Conservation (phyloP, 2,329 filamentous ascomycete species). For the Mollisiaceae sp. region DNA sequence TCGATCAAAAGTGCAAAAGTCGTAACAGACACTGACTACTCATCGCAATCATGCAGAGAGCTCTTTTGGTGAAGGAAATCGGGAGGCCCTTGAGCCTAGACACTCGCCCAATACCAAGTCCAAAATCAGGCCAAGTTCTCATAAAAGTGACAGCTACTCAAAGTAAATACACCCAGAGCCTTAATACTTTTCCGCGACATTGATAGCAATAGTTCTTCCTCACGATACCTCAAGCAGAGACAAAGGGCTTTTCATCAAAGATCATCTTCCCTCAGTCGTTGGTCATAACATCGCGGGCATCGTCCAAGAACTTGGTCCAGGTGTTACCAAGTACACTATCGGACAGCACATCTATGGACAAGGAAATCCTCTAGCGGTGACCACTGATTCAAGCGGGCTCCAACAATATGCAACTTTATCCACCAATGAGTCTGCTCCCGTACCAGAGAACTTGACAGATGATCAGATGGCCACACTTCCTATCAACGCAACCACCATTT, state of each 20-base stretch:
- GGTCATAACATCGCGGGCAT: constrained; percentile 45
- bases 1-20: not conserved
- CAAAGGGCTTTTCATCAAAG: constrained; percentile 43
- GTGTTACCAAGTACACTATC: constrained; percentile 3
- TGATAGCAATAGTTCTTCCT: not conserved
- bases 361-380: constrained; percentile 26
- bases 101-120: constrained; percentile 39
- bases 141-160: constrained; percentile 46
- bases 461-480: constrained; percentile 47
- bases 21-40: not conserved
- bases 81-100: constrained; percentile 36
- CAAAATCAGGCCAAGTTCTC: constrained; percentile 43
- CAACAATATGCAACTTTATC: constrained; percentile 48
- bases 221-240: constrained; percentile 45
- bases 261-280: constrained; percentile 43
- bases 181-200: not conserved
- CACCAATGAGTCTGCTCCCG: constrained; percentile 38
- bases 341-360: constrained; percentile 4
- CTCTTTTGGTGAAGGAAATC: not conserved
- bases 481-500: constrained; percentile 32
- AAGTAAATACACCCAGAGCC: constrained; percentile 9
- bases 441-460: constrained; percentile 44
- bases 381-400: constrained; percentile 40
- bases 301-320: constrained; percentile 31
- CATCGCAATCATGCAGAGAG: not conserved